phyloP scores from a whole-genome alignment of 2,329 filamentous ascomycete genomes.

The Neonectria coccinea region DNA sequence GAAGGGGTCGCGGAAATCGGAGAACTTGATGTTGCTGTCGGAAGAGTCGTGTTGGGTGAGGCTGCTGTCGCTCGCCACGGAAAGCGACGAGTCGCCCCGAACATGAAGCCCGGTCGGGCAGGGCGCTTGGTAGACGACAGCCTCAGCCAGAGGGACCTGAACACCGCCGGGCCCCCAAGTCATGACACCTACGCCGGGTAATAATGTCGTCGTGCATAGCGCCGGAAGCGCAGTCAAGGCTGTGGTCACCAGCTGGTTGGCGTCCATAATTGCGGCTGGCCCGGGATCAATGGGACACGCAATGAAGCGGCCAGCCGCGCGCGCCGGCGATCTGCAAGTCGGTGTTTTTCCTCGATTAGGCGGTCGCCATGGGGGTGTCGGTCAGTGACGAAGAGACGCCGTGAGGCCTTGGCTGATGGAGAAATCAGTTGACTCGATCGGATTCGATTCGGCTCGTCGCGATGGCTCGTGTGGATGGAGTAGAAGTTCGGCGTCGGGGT shows the following conservation, averaged over 20 bases:
- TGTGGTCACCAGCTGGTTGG: constrained; percentile 38
- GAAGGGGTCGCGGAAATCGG: constrained; percentile 85
- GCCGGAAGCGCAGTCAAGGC: constrained; percentile 47
- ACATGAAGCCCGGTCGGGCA: constrained; percentile 46
- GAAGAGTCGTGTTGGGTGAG: constrained; percentile 46
- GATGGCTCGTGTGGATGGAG: constrained; percentile 4
- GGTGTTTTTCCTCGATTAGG: constrained; percentile 33
- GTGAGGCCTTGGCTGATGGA: constrained; percentile 5
- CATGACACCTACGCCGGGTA: constrained; percentile 60
- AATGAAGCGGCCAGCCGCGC: constrained; percentile 45
- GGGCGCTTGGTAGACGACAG: constrained; percentile 65
- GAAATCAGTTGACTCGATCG: constrained; percentile 12
- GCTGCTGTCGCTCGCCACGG: constrained; percentile 54
- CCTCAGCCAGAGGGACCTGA: constrained; percentile 67
- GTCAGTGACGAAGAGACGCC: not conserved
- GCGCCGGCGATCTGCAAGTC: constrained; percentile 38
- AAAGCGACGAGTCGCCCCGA: constrained; percentile 45
- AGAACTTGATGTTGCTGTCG: constrained; percentile 57
- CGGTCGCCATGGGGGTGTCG: constrained; percentile 37
- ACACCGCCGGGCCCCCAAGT: constrained; percentile 63
- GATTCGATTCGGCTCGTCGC: constrained; percentile 16
- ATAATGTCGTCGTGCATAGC: constrained; percentile 56
- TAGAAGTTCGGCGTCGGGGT: not conserved
- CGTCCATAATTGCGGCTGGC: constrained; percentile 45
- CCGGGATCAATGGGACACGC: constrained; percentile 34